These are phyloP conservation scores for Phaeophleospora eucalypticola DNA, from an alignment of 2,329 filamentous ascomycete species.

Conservation along the genomic window DNA sequence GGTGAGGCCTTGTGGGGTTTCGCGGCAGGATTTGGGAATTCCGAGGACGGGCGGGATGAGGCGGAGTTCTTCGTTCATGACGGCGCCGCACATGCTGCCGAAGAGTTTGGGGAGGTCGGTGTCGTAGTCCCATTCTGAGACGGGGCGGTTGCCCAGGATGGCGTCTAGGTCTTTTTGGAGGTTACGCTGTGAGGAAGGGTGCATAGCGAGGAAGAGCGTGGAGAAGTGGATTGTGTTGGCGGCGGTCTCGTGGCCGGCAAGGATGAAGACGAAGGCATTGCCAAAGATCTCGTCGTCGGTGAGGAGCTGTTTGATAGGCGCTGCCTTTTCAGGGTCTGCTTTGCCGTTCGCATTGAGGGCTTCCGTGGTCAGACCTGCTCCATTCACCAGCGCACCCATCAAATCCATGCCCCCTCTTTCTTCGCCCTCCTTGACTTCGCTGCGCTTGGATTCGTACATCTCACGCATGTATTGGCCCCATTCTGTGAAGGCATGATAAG, in stretches of 20 bases:
- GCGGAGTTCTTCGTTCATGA: slow-evolving; percentile 73
- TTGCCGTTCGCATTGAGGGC: slow-evolving; percentile 43
- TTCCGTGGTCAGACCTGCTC: slow-evolving; percentile 36
- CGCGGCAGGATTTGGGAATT: slow-evolving; percentile 61
- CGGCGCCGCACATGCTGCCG: slow-evolving; percentile 66
- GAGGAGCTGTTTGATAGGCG: slow-evolving; percentile 45
- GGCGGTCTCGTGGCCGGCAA: slow-evolving; percentile 78
- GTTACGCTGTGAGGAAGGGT: slow-evolving; percentile 58
- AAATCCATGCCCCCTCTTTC: slow-evolving; percentile 49
- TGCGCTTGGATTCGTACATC: slow-evolving; percentile 59
- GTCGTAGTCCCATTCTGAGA: slow-evolving; percentile 68
- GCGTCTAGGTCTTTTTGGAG: slow-evolving; percentile 67
- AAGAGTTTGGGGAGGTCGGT: slow-evolving; percentile 61
- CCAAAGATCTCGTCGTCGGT: slow-evolving; percentile 64
- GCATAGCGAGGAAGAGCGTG: slow-evolving; percentile 63
- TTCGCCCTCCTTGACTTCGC: slow-evolving; percentile 39
- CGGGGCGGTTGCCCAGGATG: slow-evolving; percentile 57
- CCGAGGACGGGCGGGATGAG: slow-evolving; percentile 66
- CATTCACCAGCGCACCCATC: slow-evolving; percentile 51
- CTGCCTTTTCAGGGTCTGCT: slow-evolving; percentile 43
- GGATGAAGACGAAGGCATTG: slow-evolving; percentile 60
- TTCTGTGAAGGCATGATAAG: slow-evolving; percentile 56
- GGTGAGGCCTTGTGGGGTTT: slow-evolving; percentile 52
- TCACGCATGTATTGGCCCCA: slow-evolving; percentile 68
- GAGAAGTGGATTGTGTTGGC: slow-evolving; percentile 71